Evolutionary conservation across 2,329 filamentous ascomycete genomes (phyloP), one percentile per base, ranked within the genome.

Genomic region (Ophiostoma himal-ulmi): DNA sequence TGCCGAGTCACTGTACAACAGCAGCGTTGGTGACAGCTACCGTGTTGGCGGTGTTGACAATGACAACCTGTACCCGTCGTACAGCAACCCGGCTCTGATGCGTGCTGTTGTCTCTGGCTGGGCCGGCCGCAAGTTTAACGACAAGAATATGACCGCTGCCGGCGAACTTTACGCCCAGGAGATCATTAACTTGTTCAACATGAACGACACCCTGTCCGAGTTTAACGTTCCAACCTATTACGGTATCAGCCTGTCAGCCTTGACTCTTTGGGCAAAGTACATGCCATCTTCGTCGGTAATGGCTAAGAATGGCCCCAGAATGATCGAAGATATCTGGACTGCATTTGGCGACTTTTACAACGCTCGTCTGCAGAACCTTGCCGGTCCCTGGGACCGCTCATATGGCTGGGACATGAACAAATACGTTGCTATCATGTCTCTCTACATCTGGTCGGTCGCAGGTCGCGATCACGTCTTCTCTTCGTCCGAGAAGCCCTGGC

Each of bases 361-460:
- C 69, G 83, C 86, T 0, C 81, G 82, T 1, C 77, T 89, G 78
- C 84, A 82, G 73, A 89, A 89, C 72, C 81, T 89, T 67, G 87
- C 87, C 1, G 88, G 87, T 0, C 88, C 88, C 0, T 89, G 87
- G 87, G 88, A 89, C 76, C 83, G 88, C 0, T 80, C 83, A 0
- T 89, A 89, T 72, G 86, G 86, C 0, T 89, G 84, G 71, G 86
- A 89, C 71, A 88, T 89, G 86, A 88, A 87, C 70, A 79, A 82
- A 7, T 89, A 89, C 74, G 76, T 88, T 4, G 84, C 84, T 69
- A 81, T 89, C 67, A 82, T 89, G 76, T 83, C 83, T 0, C 76
- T 86, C 17, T 86, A 86, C 77, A 81, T 89, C 72, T 89, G 86
- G 87, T 82, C 83, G 0, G 71, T 88, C 4, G 79, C 86, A 5